Percentiles rank a stretch among this genome's conserved stretches.
Evolutionary conservation across 2,329 filamentous ascomycete genomes (phyloP).

Genomic region (Aspergillus intermedius): DNA sequence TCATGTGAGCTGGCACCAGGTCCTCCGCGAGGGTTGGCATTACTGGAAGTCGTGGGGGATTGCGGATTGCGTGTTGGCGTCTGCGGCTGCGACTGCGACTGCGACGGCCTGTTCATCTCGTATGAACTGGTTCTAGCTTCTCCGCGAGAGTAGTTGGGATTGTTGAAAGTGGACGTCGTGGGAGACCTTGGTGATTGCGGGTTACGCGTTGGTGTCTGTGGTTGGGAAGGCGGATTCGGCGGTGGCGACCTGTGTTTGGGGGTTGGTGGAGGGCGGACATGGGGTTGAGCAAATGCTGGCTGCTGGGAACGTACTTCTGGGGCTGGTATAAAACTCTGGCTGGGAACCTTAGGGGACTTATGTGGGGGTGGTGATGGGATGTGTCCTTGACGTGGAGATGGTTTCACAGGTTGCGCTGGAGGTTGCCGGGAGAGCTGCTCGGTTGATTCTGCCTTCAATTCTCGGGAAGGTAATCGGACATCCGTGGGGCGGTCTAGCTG

Average conservation of each 20-base stretch:
- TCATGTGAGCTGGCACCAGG: constrained; percentile 6
- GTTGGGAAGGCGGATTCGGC: constrained; percentile 1
- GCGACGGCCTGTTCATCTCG: background rate
- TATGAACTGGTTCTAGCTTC: constrained; percentile 6
- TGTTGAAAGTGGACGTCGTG: constrained; percentile 4
- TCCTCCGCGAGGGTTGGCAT: constrained; percentile 5
- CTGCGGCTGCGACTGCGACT: constrained; percentile 6
- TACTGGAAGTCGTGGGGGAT: constrained; percentile 6
- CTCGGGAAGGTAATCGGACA: constrained; percentile 10
- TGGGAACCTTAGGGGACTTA: constrained; percentile 12
- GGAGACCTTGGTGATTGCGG: background rate
- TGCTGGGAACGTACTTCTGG: constrained; percentile 7
- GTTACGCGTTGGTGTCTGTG: constrained; percentile 4
- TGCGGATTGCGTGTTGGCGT: constrained; percentile 3
- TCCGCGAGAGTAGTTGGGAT: constrained; percentile 4
- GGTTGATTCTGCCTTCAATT: constrained; percentile 7
- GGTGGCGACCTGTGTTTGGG: constrained; percentile 53
- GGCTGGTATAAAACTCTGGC: constrained; percentile 7
- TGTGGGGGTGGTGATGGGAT: constrained; percentile 15
- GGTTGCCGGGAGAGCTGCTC: constrained; percentile 24
- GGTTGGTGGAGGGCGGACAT: constrained; percentile 33
- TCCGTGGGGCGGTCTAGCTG: constrained; percentile 26
- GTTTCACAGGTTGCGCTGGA: too few species aligned
- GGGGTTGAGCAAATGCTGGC: constrained; percentile 7
- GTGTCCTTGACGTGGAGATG: constrained; percentile 21